Conservation (phyloP, 2,329 filamentous ascomycete genomes). For the Ophiostoma tasmaniense region DNA sequence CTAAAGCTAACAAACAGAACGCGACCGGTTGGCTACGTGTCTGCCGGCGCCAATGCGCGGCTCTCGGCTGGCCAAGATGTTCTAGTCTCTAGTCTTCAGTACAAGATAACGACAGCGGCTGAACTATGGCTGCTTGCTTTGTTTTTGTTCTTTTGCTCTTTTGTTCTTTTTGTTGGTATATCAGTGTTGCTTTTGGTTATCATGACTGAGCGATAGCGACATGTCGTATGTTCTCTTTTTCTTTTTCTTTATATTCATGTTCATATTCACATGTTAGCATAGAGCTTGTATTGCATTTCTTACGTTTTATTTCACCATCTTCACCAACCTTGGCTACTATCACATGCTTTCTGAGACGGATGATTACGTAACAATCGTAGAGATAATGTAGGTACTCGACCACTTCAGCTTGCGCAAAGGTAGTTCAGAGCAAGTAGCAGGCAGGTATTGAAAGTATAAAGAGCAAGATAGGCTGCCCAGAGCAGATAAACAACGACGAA, state of each 20-base stretch:
- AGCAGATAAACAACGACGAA: slow-evolving; percentile 7
- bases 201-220: slow-evolving; percentile 2
- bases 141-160: background rate
- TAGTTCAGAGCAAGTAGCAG: background rate
- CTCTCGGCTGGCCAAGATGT: slow-evolving; percentile 24
- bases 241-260: background rate
- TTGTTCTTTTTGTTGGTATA: background rate
- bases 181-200: background rate
- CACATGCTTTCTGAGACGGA: background rate
- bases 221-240: background rate
- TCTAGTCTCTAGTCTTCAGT: too few relatives aligned
- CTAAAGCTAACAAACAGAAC: slow-evolving; percentile 36
- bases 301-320: background rate
- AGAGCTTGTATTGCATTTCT: background rate
- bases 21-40: slow-evolving; percentile 43
- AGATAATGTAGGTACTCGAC: background rate
- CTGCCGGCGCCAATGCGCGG: slow-evolving; percentile 51
- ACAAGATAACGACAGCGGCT: background rate
- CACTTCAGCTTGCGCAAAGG: background rate
- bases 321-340: background rate
- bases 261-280: background rate
- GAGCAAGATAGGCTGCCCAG: background rate
- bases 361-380: background rate
- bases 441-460: background rate
- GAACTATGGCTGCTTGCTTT: background rate